Evolutionary conservation across 306 rosid genomes (phyloP), one percentile per base, ranked within the genome.

Genomic region (Cucurbita moschata): DNA sequence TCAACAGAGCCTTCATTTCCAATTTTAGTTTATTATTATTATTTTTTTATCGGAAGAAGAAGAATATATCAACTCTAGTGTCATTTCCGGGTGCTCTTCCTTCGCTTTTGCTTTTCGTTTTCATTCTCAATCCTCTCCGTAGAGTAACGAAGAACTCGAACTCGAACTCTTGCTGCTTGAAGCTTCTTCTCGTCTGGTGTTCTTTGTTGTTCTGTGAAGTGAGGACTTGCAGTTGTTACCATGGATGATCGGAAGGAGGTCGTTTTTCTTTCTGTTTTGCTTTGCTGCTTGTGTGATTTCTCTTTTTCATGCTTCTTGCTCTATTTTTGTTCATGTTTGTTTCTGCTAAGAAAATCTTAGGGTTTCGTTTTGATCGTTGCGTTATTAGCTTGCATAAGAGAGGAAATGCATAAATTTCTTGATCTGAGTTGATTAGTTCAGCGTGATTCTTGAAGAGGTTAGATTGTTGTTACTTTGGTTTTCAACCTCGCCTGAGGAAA

Each of bases 211-310:
- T 30, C 9, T 7, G 46, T 42, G 1, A 30, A 11, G 21, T 42
- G 37, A 65, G 30, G 74, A 43, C 75, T 85, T 83, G 69, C 68
- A 65, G 70, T 75, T 68, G 9, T 67, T 77, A 74, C 49, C 75
- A 92, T 92, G 98, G 96, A 92, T 67, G 92, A 92, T 83, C 90
- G 85, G 40, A 92, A 92, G 83, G 96, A 92, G 96, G 98, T 90
- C 77, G 46, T 3, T 78, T 78, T 40, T 68, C 71, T 35, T 15
- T 77, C 62, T 54, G 64, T 78, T 44, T 71, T 46, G 16, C 66
- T 74, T 30, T 75, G 23, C 74, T 59, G 46, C 16, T 60, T 67
- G 4, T 69, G 58, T 51, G 55, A 14, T 14, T 15, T 15, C 14
- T 6, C 35, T 37, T 7, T 10, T 71, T 61, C 21, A 10, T 39